phyloP scores from a whole-genome alignment of 1,139 yeast genomes.

The Candida sanyaensis region DNA sequence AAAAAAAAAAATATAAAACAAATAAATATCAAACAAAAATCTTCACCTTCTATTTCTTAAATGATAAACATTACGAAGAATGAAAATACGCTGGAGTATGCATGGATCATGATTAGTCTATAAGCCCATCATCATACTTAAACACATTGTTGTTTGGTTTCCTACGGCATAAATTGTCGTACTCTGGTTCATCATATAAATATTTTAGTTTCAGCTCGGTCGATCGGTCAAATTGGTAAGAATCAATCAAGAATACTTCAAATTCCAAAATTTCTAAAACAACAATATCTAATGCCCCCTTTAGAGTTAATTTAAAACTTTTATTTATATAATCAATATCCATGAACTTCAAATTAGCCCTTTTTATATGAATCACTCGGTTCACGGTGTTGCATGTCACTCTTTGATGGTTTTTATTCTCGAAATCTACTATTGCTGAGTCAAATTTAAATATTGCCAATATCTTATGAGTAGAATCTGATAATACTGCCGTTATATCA shows the following conservation, averaged over 20 bases:
- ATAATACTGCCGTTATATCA: constrained; percentile 30
- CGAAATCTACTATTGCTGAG: constrained; percentile 31
- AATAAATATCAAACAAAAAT: not conserved
- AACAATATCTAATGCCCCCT: constrained; percentile 17
- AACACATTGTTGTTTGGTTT: not conserved
- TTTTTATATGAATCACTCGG: constrained; percentile 24
- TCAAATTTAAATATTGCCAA: constrained; percentile 30
- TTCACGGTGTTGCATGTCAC: constrained; percentile 32
- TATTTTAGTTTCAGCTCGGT: constrained; percentile 21
- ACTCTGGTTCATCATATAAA: constrained; percentile 24
- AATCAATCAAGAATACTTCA: constrained; percentile 32
- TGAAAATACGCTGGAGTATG: too few relatives aligned
- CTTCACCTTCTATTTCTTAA: too few relatives aligned
- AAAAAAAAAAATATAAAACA: not conserved
- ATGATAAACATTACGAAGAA: not conserved
- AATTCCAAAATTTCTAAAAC: constrained; percentile 28
- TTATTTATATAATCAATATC: constrained; percentile 14
- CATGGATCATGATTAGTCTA: not conserved
- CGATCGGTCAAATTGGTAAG: constrained; percentile 19
- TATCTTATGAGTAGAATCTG: constrained; percentile 34
- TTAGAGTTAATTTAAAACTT: constrained; percentile 15
- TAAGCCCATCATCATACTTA: not conserved
- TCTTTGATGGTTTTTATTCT: constrained; percentile 29
- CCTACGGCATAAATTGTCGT: constrained; percentile 13
- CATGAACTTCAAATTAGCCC: constrained; percentile 29